Base-by-base conservation (phyloP, 2,329 filamentous ascomycete genomes). In the Sclerotinia minor region DNA sequence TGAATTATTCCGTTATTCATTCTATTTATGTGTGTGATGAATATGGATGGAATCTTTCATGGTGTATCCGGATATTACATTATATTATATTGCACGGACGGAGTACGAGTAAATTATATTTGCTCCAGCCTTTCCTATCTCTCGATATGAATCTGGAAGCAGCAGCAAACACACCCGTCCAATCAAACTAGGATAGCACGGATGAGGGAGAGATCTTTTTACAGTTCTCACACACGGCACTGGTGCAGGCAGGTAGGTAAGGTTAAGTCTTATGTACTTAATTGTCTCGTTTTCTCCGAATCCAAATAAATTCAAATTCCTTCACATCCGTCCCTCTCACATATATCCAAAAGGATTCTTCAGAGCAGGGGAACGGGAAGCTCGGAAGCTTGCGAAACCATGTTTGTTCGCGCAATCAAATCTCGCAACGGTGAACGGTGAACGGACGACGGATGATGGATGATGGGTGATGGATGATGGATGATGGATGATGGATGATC, bases 331-430 rank as follows among this genome's bases (percentile, higher is more conserved):
- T 29, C 3, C 13, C 47, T n/a, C 53, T 24, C n/a, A 24, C 19
- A 41, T 57, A 57, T 17, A 57, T 41, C 38, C 13, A 17, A 49
- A 35, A 38, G 38, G 26, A 47, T 65, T 58, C 63, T 58, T 65
- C 63, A 57, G 44, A 41, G 29, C 63, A 65, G 63, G 63, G 63
- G 63, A 58, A 58, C n/a, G 52, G 52, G 35, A 55, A 64, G 50
- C 19, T 29, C 32, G 52, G 61, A 55, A 41, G 47, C 35, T 55
- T 53, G 21, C 32, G 26, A 41, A 64, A 44, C 61, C 61, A 64
- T 64, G 61, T 64, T 44, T 24, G 15, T 64, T 44, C 35, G 49
- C 38, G 26, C 63, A 35, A 54, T 57, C 53, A 45, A 47, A 47
- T 47, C 50, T 57, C 21, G 52, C 38, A 54, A 38, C 41, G 59